These are phyloP conservation scores for Aspergillus sp. DNA, from an alignment of 2,329 filamentous ascomycete species.

Conservation along the genomic window DNA sequence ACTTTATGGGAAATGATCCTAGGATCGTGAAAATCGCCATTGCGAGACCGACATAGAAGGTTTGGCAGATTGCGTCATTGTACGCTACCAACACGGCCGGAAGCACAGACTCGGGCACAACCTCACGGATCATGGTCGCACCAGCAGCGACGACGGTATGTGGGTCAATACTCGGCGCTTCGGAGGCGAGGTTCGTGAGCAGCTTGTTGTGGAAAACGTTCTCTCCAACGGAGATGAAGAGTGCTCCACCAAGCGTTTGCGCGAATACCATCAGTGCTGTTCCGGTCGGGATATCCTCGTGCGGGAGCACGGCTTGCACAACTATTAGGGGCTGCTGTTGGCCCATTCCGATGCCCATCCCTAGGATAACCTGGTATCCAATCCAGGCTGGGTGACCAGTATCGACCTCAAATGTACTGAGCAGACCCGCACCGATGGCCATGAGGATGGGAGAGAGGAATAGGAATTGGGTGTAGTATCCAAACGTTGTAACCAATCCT, in stretches of 20 bases:
- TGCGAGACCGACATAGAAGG: slow-evolving; percentile 45
- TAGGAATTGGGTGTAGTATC: slow-evolving; percentile 45
- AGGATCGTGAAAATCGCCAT: slow-evolving; percentile 42
- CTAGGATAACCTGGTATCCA: slow-evolving; percentile 43
- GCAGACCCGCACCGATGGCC: slow-evolving; percentile 39
- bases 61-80: slow-evolving; percentile 42
- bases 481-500: slow-evolving; percentile 8
- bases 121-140: slow-evolving; percentile 42
- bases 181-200: background rate
- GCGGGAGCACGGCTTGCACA: slow-evolving; percentile 38
- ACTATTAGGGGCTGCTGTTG: slow-evolving; percentile 42
- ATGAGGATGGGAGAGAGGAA: slow-evolving; percentile 36
- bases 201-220: slow-evolving; percentile 19
- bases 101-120: slow-evolving; percentile 33
- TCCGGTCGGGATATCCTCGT: slow-evolving; percentile 40
- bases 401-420: slow-evolving; percentile 38
- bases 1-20: slow-evolving; percentile 43
- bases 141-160: slow-evolving; percentile 37
- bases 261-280: slow-evolving; percentile 41
- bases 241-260: slow-evolving; percentile 42
- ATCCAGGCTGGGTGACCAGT: slow-evolving; percentile 42
- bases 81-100: slow-evolving; percentile 40
- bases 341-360: slow-evolving; percentile 40
- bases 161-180: slow-evolving; percentile 34
- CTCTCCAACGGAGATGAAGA: slow-evolving; percentile 37